phyloP scores from a whole-genome alignment of 2,329 filamentous ascomycete genomes.

The Balansia obtecta region DNA sequence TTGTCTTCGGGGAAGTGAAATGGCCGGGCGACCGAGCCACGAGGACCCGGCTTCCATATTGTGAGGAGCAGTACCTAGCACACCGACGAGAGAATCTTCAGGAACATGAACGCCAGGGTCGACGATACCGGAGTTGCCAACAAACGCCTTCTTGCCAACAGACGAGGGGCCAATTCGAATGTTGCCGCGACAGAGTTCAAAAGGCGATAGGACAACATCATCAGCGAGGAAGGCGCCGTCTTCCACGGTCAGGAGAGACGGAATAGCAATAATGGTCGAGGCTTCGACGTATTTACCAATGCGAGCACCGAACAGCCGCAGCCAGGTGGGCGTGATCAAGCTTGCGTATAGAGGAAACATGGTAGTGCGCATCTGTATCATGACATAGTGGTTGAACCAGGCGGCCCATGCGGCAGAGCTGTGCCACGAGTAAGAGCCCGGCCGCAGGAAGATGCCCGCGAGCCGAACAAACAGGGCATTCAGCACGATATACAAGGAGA shows the following conservation, averaged over 20 bases:
- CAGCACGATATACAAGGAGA: slow-evolving; percentile 2
- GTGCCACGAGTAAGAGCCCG: slow-evolving; percentile 11
- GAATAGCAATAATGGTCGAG: slow-evolving; percentile 10
- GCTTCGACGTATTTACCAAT: slow-evolving; percentile 11
- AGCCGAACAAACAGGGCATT: slow-evolving; percentile 5
- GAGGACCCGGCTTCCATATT: slow-evolving; percentile 11
- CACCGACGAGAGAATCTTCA: slow-evolving; percentile 9
- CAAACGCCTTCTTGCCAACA: slow-evolving; percentile 9
- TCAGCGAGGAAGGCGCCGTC: slow-evolving; percentile 13
- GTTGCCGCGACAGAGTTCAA: slow-evolving; percentile 7
- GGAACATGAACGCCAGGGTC: slow-evolving; percentile 8
- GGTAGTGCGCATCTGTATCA: slow-evolving; percentile 6
- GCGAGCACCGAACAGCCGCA: slow-evolving; percentile 9
- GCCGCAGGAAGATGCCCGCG: slow-evolving; percentile 7
- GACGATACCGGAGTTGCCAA: slow-evolving; percentile 13
- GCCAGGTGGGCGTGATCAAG: slow-evolving; percentile 10
- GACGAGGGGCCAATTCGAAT: slow-evolving; percentile 8
- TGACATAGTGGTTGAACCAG: slow-evolving; percentile 9
- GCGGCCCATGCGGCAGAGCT: slow-evolving; percentile 10
- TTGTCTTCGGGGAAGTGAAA: slow-evolving; percentile 9
- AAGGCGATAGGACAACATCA: slow-evolving; percentile 11
- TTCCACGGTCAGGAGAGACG: slow-evolving; percentile 10
- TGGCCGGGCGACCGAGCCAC: slow-evolving; percentile 12
- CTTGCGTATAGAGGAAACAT: slow-evolving; percentile 13
- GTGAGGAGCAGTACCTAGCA: slow-evolving; percentile 9